Conservation (phyloP, 768 basidiomycete species). For the Neoboletus brunneissimus region DNA sequence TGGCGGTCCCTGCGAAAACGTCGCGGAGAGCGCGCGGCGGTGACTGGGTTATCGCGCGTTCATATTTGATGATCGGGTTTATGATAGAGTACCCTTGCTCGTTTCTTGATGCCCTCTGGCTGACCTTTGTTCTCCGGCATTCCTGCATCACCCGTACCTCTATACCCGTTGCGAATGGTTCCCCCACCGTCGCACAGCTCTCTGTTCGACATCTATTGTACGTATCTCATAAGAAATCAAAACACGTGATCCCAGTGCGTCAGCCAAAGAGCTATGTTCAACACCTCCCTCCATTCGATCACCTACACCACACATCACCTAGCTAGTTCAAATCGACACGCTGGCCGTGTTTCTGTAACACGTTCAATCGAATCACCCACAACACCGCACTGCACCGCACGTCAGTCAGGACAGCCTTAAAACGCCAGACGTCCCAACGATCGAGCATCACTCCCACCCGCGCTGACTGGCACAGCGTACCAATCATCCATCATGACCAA, state of each 20-base stretch:
- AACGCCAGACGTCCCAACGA: background rate
- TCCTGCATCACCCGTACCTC: background rate
- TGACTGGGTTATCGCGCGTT: background rate
- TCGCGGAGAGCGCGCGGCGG: slow-evolving; percentile 10
- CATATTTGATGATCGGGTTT: background rate
- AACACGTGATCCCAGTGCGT: slow-evolving; percentile 14
- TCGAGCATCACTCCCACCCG: background rate
- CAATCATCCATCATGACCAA: slow-evolving; percentile 1
- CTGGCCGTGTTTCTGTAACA: slow-evolving; percentile 8
- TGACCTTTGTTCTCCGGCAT: background rate
- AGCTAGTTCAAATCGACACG: slow-evolving; percentile 6
- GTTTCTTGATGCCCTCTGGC: background rate
- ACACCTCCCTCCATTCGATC: background rate
- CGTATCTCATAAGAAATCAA: slow-evolving; percentile 6
- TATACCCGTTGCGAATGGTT: background rate
- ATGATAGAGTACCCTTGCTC: too few species aligned
- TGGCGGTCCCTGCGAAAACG: slow-evolving; percentile 15
- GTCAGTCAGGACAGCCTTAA: slow-evolving; percentile 1
- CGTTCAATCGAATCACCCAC: background rate
- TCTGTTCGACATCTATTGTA: background rate
- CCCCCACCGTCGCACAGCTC: too few species aligned
- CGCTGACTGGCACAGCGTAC: background rate
- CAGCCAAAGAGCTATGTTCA: background rate
- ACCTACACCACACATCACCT: background rate
- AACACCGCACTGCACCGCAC: background rate